Percentiles rank a stretch among this genome's conserved stretches.
Evolutionary conservation across 2,329 filamentous ascomycete genomes (phyloP).

Genomic region (Coniochaeta prunicola): DNA sequence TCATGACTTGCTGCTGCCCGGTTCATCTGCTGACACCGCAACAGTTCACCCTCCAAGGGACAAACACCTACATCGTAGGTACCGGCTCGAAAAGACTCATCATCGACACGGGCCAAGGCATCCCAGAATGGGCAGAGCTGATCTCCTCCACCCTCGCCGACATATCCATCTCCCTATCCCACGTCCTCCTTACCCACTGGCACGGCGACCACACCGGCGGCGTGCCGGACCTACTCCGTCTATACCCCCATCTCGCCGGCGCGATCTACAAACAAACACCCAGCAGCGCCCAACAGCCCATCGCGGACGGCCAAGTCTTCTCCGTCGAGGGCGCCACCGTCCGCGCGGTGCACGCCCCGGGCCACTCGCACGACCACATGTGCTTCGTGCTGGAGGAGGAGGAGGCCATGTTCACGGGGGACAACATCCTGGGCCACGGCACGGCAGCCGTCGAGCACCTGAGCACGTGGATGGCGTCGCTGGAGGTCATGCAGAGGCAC

Average conservation of each 20-base stretch:
- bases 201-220: slow-evolving; percentile 82
- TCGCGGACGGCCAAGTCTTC: slow-evolving; percentile 42
- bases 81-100: slow-evolving; percentile 66
- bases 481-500: slow-evolving; percentile 13
- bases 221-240: slow-evolving; percentile 56
- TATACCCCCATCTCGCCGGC: slow-evolving; percentile 54
- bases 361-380: slow-evolving; percentile 67
- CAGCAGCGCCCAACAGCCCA: slow-evolving; percentile 26
- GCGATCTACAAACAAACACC: slow-evolving; percentile 55
- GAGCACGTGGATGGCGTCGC: slow-evolving; percentile 34
- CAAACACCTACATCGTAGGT: slow-evolving; percentile 92
- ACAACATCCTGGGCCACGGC: slow-evolving; percentile 69
- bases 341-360: slow-evolving; percentile 58
- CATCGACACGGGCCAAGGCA: slow-evolving; percentile 85
- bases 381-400: slow-evolving; percentile 55
- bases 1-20: background rate
- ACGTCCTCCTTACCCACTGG: slow-evolving; percentile 85
- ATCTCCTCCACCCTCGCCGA: slow-evolving; percentile 60
- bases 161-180: slow-evolving; percentile 63
- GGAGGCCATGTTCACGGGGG: slow-evolving; percentile 65
- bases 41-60: slow-evolving; percentile 70
- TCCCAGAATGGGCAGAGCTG: slow-evolving; percentile 64
- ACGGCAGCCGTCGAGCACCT: slow-evolving; percentile 68
- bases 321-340: slow-evolving; percentile 47
- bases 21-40: slow-evolving; percentile 66